These are phyloP conservation scores for Cryptococcus maquisensis DNA, from an alignment of 1,284 basidiomycete genomes.

Conservation along the genomic window DNA sequence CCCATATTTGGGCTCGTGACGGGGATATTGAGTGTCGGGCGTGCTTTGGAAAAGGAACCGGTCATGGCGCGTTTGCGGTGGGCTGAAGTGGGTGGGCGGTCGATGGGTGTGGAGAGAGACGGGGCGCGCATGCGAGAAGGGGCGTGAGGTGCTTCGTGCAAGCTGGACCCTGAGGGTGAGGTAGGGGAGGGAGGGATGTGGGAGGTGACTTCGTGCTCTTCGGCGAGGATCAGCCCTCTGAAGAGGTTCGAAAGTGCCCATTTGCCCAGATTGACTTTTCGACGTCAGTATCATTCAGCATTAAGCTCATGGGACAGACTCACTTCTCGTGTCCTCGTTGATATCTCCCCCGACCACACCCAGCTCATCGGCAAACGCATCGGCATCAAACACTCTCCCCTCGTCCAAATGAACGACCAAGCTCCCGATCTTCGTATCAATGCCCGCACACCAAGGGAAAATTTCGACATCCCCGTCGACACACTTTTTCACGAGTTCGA, in stretches of 20 bases:
- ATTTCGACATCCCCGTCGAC: conserved; percentile 91
- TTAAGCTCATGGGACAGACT: conserved; percentile 41
- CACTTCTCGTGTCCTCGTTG: conserved; percentile 74
- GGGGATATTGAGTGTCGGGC: conserved; percentile 52
- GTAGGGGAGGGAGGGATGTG: conserved; percentile 14
- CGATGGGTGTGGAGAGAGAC: conserved; percentile 28
- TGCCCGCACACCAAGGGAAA: conserved; percentile 73
- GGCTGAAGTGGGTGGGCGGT: conserved; percentile 19
- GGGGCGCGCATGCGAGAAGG: conserved; percentile 37
- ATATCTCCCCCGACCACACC: conserved; percentile 48
- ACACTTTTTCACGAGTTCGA: conserved; percentile 79
- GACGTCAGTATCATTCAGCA: neutral
- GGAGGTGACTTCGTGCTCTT: conserved; percentile 35
- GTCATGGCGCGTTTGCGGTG: conserved; percentile 35
- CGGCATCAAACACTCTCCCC: conserved; percentile 78
- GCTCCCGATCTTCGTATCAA: conserved; percentile 81
- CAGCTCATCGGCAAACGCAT: conserved; percentile 85
- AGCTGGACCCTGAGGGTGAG: conserved; percentile 15
- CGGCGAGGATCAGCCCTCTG: conserved; percentile 45
- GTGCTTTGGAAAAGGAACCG: conserved; percentile 18
- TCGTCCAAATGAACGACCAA: conserved; percentile 85
- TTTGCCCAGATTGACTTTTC: conserved; percentile 48
- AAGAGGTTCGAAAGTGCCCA: conserved; percentile 47
- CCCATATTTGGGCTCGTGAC: conserved; percentile 62
- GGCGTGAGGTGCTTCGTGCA: conserved; percentile 16